Base-by-base conservation (phyloP, 31 red algal genomes). In the Asparagopsis taxiformis region DNA sequence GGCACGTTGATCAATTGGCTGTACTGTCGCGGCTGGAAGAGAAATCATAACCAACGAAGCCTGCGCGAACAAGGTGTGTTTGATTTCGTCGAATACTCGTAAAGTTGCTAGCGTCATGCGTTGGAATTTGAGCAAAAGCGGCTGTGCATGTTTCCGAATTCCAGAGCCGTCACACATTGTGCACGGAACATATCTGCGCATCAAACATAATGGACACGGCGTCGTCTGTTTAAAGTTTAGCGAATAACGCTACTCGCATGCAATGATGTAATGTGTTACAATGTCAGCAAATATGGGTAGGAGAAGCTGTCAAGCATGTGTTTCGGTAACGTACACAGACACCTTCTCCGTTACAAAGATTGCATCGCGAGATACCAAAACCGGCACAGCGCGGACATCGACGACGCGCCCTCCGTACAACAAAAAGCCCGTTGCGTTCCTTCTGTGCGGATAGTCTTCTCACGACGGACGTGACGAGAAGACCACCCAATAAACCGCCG, bases 291-390 rank as follows among this genome's bases (percentile, higher is more conserved):
- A n/a, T n/a, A n/a, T n/a, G n/a, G n/a, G n/a, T n/a, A n/a, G n/a
- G n/a, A n/a, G n/a, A n/a, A n/a, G n/a, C n/a, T n/a, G n/a, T n/a
- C n/a, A n/a, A n/a, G n/a, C n/a, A n/a, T n/a, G n/a, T n/a, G n/a
- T n/a, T n/a, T n/a, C n/a, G 10, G 0, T 6, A 28, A 76, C 72
- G 55, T 59, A 76, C 72, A n/a, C 72, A 76, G 38, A 76, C 52
- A 37, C 72, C 72, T 34, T 60, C 55, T 30, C 72, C 72, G 22
- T 30, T 39, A 35, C 72, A 76, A 1, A 76, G 56, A 31, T 31
- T 62, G 58, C 72, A 76, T 32, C 58, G 72, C n/a, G 58, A 48
- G 41, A 76, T 60, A 16, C 72, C 72, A 32, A 76, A 76, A 29
- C 72, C 72, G 9, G 56, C 56, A 30, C 72, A 76, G 24, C 72